A percentile compares a stretch with the other conserved stretches of the same genome.
Conservation (phyloP, 1,139 yeast genomes). For the Blastobotrys proliferans region DNA sequence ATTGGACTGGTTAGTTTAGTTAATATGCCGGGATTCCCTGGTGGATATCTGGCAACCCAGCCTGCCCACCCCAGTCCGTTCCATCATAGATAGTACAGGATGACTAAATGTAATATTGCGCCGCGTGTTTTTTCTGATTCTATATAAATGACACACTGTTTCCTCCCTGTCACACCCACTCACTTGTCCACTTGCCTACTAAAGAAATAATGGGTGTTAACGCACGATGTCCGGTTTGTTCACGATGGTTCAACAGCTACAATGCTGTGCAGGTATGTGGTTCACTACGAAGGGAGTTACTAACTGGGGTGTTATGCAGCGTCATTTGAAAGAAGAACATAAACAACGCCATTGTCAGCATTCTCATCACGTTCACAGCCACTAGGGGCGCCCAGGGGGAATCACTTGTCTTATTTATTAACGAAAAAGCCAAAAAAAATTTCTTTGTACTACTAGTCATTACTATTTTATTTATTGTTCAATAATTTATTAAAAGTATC, state of each 20-base stretch:
- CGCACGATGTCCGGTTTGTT: slow-evolving; percentile 11
- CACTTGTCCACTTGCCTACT: background rate
- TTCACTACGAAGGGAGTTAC: background rate
- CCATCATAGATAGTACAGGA: no score
- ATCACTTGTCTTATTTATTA: slow-evolving; percentile 1
- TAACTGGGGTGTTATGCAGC: slow-evolving; percentile 1
- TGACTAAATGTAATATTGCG: no score
- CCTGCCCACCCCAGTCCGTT: no score
- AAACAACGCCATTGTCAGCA: background rate
- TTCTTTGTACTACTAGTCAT: background rate
- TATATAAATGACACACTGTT: no score
- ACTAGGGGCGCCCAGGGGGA: background rate
- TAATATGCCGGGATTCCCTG: no score
- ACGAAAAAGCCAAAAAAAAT: background rate
- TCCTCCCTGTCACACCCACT: no score
- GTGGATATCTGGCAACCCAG: no score
- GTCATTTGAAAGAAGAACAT: slow-evolving; percentile 9
- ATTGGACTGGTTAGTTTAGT: no score
- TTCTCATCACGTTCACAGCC: background rate
- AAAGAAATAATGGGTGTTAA: slow-evolving; percentile 8
- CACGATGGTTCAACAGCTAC: slow-evolving; percentile 9
- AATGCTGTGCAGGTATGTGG: slow-evolving; percentile 6
- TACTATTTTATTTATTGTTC: background rate
- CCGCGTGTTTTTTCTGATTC: no score
- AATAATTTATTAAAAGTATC: background rate